These are phyloP conservation scores for Schizosaccharomyces osmophilus DNA, from an alignment of 805 yeast genomes.

Conservation along the genomic window DNA sequence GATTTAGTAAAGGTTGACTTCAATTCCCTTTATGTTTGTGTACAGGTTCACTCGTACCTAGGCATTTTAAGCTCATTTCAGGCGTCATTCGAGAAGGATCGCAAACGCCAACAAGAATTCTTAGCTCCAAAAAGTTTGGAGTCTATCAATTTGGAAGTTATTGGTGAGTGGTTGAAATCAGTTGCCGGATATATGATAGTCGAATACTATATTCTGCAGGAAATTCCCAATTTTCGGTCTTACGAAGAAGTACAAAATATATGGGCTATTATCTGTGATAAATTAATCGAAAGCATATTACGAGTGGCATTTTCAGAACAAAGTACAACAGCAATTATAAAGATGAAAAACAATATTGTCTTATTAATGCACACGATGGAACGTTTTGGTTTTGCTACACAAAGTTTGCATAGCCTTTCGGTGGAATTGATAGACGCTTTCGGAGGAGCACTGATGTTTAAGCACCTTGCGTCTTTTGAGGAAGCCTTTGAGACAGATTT, in stretches of 20 bases:
- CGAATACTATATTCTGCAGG: conserved; percentile 39
- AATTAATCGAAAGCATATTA: conserved; percentile 11
- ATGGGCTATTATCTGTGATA: conserved; percentile 40
- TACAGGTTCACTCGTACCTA: conserved; percentile 55
- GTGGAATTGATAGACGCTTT: conserved; percentile 33
- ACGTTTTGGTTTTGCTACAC: conserved; percentile 32
- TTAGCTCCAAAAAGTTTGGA: conserved; percentile 40
- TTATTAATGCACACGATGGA: conserved; percentile 54
- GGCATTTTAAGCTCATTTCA: conserved; percentile 38
- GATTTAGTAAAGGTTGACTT: conserved; percentile 28
- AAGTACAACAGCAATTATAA: conserved; percentile 17
- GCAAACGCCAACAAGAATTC: conserved; percentile 44
- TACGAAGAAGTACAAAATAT: conserved; percentile 42
- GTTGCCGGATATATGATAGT: conserved; percentile 54
- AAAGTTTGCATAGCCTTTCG: conserved; percentile 36
- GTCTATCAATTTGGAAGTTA: conserved; percentile 8
- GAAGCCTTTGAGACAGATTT: conserved; percentile 46
- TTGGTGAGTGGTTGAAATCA: conserved; percentile 20
- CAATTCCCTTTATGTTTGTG: conserved; percentile 58
- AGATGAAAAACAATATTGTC: conserved; percentile 41
- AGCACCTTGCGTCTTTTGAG: conserved; percentile 37
- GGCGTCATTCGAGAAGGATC: conserved; percentile 41
- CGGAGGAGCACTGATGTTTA: conserved; percentile 28
- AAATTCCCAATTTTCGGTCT: conserved; percentile 37
- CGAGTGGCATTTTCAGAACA: conserved; percentile 17